phyloP scores from a whole-genome alignment of 805 yeast genomes.

The Lipomyces lipofer region DNA sequence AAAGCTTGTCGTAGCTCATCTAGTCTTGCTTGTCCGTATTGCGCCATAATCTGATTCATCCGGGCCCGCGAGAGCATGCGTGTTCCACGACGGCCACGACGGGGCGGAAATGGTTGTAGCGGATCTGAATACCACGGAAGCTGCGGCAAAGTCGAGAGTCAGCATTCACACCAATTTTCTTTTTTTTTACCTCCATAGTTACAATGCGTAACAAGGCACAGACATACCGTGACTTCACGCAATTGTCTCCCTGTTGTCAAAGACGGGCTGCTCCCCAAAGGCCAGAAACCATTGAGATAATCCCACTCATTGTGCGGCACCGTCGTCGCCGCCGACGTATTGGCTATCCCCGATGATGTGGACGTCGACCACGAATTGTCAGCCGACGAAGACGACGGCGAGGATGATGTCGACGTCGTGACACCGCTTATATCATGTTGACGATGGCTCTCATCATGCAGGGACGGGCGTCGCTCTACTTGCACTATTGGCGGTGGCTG shows the following conservation, averaged over 20 bases:
- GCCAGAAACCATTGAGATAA: too few species aligned
- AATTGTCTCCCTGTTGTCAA: too few species aligned
- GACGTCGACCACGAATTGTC: background rate
- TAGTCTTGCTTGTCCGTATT: too few species aligned
- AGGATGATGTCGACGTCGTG: background rate
- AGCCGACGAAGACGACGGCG: background rate
- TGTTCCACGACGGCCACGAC: slow-evolving; percentile 5
- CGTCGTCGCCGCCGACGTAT: background rate
- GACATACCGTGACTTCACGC: background rate
- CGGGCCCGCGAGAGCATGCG: slow-evolving; percentile 12
- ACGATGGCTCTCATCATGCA: too few species aligned
- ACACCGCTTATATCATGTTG: too few species aligned
- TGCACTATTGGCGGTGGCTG: too few species aligned
- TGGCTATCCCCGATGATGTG: background rate
- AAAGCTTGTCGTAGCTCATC: too few species aligned
- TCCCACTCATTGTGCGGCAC: background rate
- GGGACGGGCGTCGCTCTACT: too few species aligned
- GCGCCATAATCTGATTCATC: slow-evolving; percentile 8
- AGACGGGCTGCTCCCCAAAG: too few species aligned
- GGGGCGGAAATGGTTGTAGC: slow-evolving; percentile 9
- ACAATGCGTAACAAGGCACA: background rate
- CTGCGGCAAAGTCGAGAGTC: too few species aligned
- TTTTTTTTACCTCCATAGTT: too few species aligned
- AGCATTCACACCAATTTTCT: too few species aligned
- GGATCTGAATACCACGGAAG: slow-evolving; percentile 26